phyloP scores from a whole-genome alignment of 139 green algal species.

The Coelastrella sp. region DNA sequence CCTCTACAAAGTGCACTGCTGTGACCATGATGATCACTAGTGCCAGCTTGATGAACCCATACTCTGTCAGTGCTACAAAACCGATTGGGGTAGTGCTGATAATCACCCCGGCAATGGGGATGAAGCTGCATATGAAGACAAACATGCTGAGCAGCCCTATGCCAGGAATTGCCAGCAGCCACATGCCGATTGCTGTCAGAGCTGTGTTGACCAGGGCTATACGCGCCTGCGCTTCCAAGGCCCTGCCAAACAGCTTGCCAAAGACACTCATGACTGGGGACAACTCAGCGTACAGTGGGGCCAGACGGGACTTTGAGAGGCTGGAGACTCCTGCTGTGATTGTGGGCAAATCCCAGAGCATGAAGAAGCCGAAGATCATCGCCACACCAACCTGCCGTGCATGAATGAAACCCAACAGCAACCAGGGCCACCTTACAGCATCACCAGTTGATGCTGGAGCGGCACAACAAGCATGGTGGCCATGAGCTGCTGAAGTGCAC shows the following conservation, averaged over 20 bases:
- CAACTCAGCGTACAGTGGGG: conserved; percentile 90
- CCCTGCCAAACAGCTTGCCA: conserved; percentile 89
- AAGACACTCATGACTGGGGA: conserved; percentile 87
- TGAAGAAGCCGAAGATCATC: conserved; percentile 93
- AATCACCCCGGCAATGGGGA: conserved; percentile 91
- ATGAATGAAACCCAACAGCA: background rate
- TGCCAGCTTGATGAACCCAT: conserved; percentile 93
- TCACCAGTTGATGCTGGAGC: too few relatives aligned
- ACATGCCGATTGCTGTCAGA: conserved; percentile 91
- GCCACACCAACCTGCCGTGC: conserved; percentile 83
- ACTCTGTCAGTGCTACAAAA: conserved; percentile 77
- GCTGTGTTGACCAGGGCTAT: conserved; percentile 94
- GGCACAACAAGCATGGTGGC: too few relatives aligned
- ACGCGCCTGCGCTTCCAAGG: conserved; percentile 88
- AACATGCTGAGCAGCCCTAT: conserved; percentile 90
- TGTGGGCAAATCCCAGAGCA: conserved; percentile 92
- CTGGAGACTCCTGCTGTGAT: conserved; percentile 76
- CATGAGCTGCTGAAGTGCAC: background rate
- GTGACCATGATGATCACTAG: conserved; percentile 91
- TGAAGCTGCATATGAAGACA: conserved; percentile 91
- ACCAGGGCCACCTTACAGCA: background rate
- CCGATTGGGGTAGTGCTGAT: conserved; percentile 93
- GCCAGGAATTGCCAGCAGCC: conserved; percentile 84
- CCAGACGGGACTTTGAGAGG: conserved; percentile 76
- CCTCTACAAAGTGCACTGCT: conserved; percentile 88